Evolutionary conservation across 441 rosid species (phyloP), one percentile per base, ranked within the genome.

Genomic region (Macaranga tanarius): DNA sequence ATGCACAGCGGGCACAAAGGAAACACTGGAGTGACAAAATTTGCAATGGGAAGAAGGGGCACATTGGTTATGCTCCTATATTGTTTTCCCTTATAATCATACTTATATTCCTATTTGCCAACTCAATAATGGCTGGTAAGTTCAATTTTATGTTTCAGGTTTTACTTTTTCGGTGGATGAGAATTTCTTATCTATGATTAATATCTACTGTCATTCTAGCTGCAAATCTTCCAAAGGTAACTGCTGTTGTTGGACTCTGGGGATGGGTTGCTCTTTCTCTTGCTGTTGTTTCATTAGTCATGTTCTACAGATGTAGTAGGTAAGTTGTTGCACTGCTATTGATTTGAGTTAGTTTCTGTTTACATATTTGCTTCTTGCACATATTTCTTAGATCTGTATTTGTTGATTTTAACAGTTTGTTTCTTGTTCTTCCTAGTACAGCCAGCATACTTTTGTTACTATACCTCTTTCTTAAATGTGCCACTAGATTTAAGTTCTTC

Each of bases 171-270:
- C 72, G n/a, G 22, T 25, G n/a, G 31, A 42, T 62, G 50, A 28
- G 52, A 56, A 31, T 74, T 23, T 20, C 42, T 76, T 50, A 55
- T 75, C 20, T 60, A 78, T 76, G 45, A 58, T 80, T 65, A 56
- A 70, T 79, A 44, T 76, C 68, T 52, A 72, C 61, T 67, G 63
- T 81, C 55, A 47, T 82, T 72, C 55, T 77, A 95, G 98, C 95
- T 77, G 82, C 93, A 58, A 83, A 78, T 83, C 87, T 95, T 79
- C 84, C 99, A 50, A 91, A 82, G 84, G 79, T 92, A 70, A 92
- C 98, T 79, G 97, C 98, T 73, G 79, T 70, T 85, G 81, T 84
- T 84, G 99, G 95, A 73, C 81, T 92, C 63, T 92, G 98, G 98
- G 90, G 89, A 57, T 90, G 96, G 89, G 75, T 76, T 47, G 80